Base-by-base conservation (phyloP, 495 filamentous ascomycete genomes). In the Letharia columbiana region DNA sequence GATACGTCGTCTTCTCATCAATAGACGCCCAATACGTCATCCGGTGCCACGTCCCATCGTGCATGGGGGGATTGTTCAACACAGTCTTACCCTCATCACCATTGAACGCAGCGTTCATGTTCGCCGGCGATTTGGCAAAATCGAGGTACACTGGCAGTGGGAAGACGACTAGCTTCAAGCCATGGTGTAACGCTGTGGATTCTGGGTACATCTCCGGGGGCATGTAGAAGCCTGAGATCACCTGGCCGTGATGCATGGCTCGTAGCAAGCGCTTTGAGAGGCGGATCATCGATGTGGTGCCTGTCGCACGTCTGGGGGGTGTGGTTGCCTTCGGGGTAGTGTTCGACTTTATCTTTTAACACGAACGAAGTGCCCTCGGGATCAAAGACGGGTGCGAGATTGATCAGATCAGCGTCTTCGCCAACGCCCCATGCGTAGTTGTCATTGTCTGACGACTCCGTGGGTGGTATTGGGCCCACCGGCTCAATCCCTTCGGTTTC, bases 321-420 rank as follows among this genome's bases (percentile, higher is more conserved):
- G 39, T 81, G 73, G 6, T 78, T 73, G 15, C 77, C 78, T n/a
- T 80, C 80, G 60, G 81, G 77, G 71, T 83, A 89, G 60, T 84
- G 85, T 78, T 82, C 88, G 61, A 90, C 76, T 60, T 83, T 77
- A 70, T 88, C 78, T 42, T 78, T 79, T 66, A 84, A 82, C 33
- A 84, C 77, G 86, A 87, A 90, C n/a, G 73, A 72, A 39, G 86
- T 88, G 68, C 82, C 79, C 62, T 81, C 78, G 4, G 84, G 83
- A 70, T 90, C 83, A 76, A 89, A 88, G 35, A 90, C 86, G 9
- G 89, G 89, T 0, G 84, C 79, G 44, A 90, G 78, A 4, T 85
- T 86, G 67, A 91, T 89, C 66, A 88, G 76, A 71, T 92, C 89
- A 31, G 89, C 89, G 61, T 89, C 86, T 75, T 91, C 89, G 61